Evolutionary conservation across 768 basidiomycete species (phyloP), one percentile per base, ranked within the genome.

Genomic region (Pleurotus cornucopiae): DNA sequence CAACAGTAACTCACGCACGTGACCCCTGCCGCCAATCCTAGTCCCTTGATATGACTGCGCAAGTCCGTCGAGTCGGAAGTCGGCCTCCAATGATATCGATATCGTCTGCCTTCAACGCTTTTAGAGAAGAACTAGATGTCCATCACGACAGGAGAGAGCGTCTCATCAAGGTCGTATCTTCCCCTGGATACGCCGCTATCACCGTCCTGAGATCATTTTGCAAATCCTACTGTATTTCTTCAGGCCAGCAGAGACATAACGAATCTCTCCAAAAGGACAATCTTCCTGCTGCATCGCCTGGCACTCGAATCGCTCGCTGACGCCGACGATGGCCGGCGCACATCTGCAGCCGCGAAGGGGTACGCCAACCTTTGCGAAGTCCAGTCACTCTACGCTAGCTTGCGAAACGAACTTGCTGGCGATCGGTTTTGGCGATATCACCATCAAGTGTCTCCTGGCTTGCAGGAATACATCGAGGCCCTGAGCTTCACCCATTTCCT

Each of bases 401-500:
- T 97, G 57, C 73, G 75, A 56, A 70, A 71, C 2, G 88, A 93
- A 58, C 70, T 95, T 6, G 71, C 70, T 39, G 86, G 82, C 9
- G 84, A 87, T 49, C 77, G 73, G 38, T 94, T 87, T 69, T 94
- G 92, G 90, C 78, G 85, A 47, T 85, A 88, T 67, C 80, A 89
- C 63, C 79, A 81, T 34, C 81, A 86, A 60, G 73, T 91, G 55
- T 89, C 89, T 5, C 84, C 88, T 1, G 86, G 95, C 3, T 71
- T 98, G 25, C 94, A 98, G 69, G 97, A 98, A 72, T 98, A 94
- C 71, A 91, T 98, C 60, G 97, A 98, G 69, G 94, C 91, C 1
- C 73, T 94, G 56, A 88, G 91, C 63, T 94, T 98, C 66, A 80
- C 90, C 0, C 82, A 94, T 69, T 98, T 90, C 66, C 79, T 96